These are phyloP conservation scores for Cyamopsis tetragonoloba DNA, from an alignment of 306 rosid genomes.

Conservation along the genomic window DNA sequence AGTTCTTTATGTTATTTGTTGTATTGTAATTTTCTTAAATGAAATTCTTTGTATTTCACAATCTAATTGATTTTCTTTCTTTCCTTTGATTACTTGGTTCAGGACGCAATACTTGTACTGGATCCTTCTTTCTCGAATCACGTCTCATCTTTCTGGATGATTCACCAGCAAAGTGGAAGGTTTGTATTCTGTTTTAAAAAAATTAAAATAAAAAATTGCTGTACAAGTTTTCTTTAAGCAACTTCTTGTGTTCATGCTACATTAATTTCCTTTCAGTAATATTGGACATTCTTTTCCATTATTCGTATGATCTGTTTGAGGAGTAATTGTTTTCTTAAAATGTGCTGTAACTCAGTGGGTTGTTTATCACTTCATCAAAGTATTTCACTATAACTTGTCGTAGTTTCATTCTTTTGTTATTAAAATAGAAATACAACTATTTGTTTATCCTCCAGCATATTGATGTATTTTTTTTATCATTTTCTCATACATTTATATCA, in stretches of 20 bases:
- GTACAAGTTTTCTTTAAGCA: background rate
- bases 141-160: conserved; percentile 84
- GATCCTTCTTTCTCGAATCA: conserved; percentile 65
- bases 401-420: background rate
- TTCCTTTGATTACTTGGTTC: conserved; percentile 29
- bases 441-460: background rate
- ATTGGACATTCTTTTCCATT: background rate
- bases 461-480: too few relatives aligned
- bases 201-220: background rate
- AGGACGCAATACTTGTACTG: conserved; percentile 83
- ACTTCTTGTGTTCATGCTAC: background rate
- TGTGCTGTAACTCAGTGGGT: background rate
- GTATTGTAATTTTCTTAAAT: background rate
- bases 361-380: background rate
- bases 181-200: conserved; percentile 28
- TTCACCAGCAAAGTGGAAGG: conserved; percentile 83
- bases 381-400: background rate
- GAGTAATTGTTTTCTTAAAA: background rate
- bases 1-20: background rate
- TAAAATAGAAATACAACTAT: background rate
- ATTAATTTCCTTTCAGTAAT: background rate
- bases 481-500: background rate
- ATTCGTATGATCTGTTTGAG: conserved; percentile 1
- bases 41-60: background rate
- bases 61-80: background rate